Base-by-base conservation (phyloP, 768 basidiomycete species). In the Rhodotorula sphaerocarpa region DNA sequence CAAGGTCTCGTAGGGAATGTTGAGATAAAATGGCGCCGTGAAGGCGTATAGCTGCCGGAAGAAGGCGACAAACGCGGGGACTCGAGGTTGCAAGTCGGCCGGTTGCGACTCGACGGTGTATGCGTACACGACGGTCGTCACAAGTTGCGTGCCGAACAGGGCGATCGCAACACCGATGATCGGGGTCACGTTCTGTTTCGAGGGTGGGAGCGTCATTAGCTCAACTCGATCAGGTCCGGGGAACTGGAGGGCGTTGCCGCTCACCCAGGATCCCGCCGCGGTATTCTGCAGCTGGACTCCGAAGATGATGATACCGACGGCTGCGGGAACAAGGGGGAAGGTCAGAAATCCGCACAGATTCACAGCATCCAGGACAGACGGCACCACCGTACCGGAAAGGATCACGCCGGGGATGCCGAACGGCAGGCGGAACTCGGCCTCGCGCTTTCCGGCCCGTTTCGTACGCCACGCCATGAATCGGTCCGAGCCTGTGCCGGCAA, bases 401-500 rank as follows among this genome's bases (percentile, higher is more conserved):
- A 71, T 25, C 48, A 63, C 66, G 3, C 71, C 71, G 1, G 70
- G 70, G 3, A 70, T 45, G 5, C 56, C 61, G 28, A 70, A 57
- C 2, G 67, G 64, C 21, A 73, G 53, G 6, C 72, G 54, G 25
- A 63, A 44, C 53, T 70, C 72, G 23, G 69, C 66, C 12, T 65
- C 57, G 2, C 72, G 66, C 7, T 59, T 55, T 14, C 72, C 72
- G 7, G 67, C 66, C 10, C 51, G 58, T 30, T 33, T 47, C 3
- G 69, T 64, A 2, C 72, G 57, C 57, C 59, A 68, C 16, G 39
- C 27, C 62, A 71, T 67, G 52, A 55, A 66, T 30, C n/a, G 3
- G 59, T 73, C 72, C n/a, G 63, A 63, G 4, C 70, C 70, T 1
- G 7, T 39, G 1, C 72, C 72, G 18, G 70, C 70, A 46, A 73